phyloP scores from a whole-genome alignment of 163 green algal species.

The Prototheca cutis region DNA sequence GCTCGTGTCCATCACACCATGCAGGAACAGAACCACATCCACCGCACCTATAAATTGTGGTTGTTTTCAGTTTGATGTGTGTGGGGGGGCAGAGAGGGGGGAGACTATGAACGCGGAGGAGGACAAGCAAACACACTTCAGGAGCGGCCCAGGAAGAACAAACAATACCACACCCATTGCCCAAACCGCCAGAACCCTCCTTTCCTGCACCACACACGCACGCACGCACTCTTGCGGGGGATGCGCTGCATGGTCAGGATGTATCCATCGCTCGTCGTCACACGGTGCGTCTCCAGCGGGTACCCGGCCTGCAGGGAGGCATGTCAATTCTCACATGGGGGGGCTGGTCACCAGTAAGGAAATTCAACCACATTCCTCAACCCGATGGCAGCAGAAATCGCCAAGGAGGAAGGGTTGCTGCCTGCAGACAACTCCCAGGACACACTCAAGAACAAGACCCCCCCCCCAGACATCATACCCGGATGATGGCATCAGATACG shows the following conservation, averaged over 20 bases:
- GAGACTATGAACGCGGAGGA: not conserved
- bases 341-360: no score
- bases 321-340: no score
- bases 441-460: not conserved
- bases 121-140: not conserved
- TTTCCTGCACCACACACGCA: no score
- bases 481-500: not conserved
- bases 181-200: no score
- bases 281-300: slow-evolving; percentile 62
- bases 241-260: slow-evolving; percentile 63
- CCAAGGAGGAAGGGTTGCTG: not conserved
- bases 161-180: no score
- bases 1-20: slow-evolving; percentile 71
- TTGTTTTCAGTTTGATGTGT: no score
- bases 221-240: slow-evolving; percentile 43
- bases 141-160: no score
- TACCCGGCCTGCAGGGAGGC: slow-evolving; percentile 65
- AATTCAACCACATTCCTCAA: no score
- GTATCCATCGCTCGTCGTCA: slow-evolving; percentile 74
- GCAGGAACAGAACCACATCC: slow-evolving; percentile 79
- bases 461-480: not conserved
- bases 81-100: not conserved
- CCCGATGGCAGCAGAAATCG: not conserved
- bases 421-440: not conserved
- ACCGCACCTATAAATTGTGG: no score